phyloP scores from a whole-genome alignment of 371 early-diverging fungal species.

The Homolaphlyctis polyrhiza region DNA sequence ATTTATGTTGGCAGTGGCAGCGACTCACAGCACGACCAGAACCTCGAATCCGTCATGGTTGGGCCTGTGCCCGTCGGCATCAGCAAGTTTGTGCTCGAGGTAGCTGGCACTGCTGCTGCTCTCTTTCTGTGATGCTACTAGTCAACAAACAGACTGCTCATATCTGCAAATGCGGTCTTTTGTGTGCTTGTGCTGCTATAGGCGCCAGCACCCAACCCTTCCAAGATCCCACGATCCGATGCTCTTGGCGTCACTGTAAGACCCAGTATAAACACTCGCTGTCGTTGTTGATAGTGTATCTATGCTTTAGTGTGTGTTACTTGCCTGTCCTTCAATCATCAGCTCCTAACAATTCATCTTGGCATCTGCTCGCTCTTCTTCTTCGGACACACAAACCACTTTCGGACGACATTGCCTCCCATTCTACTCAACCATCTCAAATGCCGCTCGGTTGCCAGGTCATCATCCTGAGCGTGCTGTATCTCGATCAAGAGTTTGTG shows the following conservation, averaged over 20 bases:
- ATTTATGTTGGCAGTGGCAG: constrained; percentile 91
- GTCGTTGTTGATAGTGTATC: background rate
- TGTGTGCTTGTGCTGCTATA: too few species aligned
- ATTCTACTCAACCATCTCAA: background rate
- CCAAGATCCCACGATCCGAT: constrained; percentile 57
- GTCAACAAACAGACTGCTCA: too few species aligned
- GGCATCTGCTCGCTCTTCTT: too few species aligned
- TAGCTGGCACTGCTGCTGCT: too few species aligned
- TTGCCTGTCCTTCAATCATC: too few species aligned
- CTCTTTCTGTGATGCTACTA: too few species aligned
- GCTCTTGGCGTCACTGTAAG: constrained; percentile 72
- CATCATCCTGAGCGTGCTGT: constrained; percentile 83
- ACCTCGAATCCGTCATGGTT: constrained; percentile 89
- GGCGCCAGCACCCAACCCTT: constrained; percentile 15
- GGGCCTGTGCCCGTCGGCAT: constrained; percentile 97
- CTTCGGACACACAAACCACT: too few species aligned
- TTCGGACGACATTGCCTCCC: too few species aligned
- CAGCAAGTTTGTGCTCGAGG: constrained; percentile 89
- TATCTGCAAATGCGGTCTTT: background rate
- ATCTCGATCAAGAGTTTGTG: constrained; percentile 85
- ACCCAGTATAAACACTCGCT: too few species aligned
- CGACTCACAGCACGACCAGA: constrained; percentile 80
- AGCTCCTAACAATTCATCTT: too few species aligned
- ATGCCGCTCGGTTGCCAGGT: constrained; percentile 32
- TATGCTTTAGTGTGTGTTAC: too few species aligned